These are phyloP conservation scores for Agarophyton chilense DNA, from an alignment of 23 red algal genomes.

Conservation along the genomic window DNA sequence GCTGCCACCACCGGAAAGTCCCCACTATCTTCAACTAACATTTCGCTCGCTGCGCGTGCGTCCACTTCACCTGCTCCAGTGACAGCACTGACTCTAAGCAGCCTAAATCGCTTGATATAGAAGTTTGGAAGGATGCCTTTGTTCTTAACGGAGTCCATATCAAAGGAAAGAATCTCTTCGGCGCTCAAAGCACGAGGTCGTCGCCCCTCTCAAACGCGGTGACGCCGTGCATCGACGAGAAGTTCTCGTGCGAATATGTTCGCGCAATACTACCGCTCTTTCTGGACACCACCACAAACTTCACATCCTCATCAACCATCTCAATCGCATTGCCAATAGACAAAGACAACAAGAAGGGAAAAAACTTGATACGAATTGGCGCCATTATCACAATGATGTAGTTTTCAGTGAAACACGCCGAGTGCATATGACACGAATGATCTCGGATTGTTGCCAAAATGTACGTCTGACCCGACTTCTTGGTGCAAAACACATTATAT, in stretches of 20 bases:
- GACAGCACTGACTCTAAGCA: not conserved
- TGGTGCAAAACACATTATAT: constrained; percentile 49
- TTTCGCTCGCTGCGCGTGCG: not conserved
- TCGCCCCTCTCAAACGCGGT: not conserved
- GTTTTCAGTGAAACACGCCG: too few relatives aligned
- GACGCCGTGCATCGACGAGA: constrained; percentile 6
- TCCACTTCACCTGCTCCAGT: too few relatives aligned
- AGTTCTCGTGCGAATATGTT: not conserved
- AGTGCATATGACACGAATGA: constrained; percentile 11
- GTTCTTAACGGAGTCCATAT: not conserved
- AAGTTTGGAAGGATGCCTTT: not conserved
- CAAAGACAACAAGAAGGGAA: not conserved
- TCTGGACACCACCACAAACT: constrained; percentile 7
- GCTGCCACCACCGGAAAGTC: too few relatives aligned
- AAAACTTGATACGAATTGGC: constrained; percentile 2
- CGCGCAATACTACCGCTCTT: not conserved
- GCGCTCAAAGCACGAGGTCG: not conserved
- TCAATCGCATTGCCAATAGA: not conserved
- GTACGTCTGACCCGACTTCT: not conserved
- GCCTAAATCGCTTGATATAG: not conserved
- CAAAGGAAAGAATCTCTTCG: not conserved
- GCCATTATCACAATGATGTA: too few relatives aligned
- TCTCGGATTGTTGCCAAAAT: constrained; percentile 36
- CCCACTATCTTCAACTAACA: not conserved
- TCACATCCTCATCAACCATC: not conserved